Base-by-base conservation (phyloP, 805 yeast genomes). In the Priceomyces medius region DNA sequence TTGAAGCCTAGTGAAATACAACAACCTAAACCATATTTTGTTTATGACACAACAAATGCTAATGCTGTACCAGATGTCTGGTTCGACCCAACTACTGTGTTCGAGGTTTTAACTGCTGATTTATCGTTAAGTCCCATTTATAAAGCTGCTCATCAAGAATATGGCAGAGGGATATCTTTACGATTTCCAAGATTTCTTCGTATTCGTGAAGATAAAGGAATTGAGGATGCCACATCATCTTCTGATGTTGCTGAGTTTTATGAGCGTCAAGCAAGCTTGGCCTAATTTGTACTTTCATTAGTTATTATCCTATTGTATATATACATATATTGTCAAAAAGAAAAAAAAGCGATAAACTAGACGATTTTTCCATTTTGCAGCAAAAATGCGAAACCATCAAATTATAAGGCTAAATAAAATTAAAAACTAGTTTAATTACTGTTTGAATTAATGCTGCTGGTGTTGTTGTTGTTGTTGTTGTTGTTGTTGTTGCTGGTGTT, bases 41-140 rank as follows among this genome's bases (percentile, higher is more conserved):
- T 82, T 1, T 88, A 77, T 57, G 93, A 85, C 55, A 63, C 72
- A 2, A 67, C 61, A 12, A 73, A 76, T 41, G 63, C 85, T 0
- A 79, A 78, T 50, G 87, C 90, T 3, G 74, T 70, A 35, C 97
- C 98, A 0, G 97, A 90, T 57, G 88, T 90, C 6, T 90, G 97
- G 97, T 85, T 90, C 55, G 95, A 90, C 55, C 97, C 98, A 6
- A 74, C 83, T 0, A 63, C 73, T 19, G 74, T 90, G 5, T 88
- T 93, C 68, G 98, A 90, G 63, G 95, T 90, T 1, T 69, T 87
- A 44, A 86, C 95, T 1, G 98, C 98, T 0, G 97, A 90, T 63
- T 72, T 90, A 38, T 85, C 96, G 0, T 73, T 88, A 43, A 84
- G 95, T 39, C 98, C 98, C 0, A 72, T 88, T 4, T 90, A 90